A percentile compares a stretch with the other conserved stretches of the same genome.
Conservation (phyloP, 208 protist species). For the Vickermania spadyakhi region DNA sequence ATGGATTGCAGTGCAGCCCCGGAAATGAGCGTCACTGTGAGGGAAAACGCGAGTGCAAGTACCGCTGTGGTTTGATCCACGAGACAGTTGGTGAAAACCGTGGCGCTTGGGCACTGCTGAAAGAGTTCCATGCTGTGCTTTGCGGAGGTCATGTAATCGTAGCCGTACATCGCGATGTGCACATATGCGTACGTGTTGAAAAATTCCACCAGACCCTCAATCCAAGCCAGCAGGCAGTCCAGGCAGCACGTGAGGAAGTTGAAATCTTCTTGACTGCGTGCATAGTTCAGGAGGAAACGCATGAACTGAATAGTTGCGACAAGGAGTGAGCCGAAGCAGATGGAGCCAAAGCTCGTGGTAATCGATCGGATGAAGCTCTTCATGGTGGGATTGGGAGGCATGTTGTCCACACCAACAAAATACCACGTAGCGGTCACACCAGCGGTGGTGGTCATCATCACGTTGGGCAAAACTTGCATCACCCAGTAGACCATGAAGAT, state of each 20-base stretch:
- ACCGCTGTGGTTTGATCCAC: constrained; percentile 24
- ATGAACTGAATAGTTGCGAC: constrained; percentile 60
- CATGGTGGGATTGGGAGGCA: constrained; percentile 43
- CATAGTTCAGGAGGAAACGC: constrained; percentile 25
- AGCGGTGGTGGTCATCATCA: constrained; percentile 62
- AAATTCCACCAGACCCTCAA: constrained; percentile 60
- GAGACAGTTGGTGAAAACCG: constrained; percentile 76
- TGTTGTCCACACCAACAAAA: constrained; percentile 51
- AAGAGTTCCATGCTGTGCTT: constrained; percentile 57
- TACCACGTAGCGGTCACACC: constrained; percentile 84
- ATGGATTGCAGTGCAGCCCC: constrained; percentile 12
- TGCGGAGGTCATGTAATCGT: constrained; percentile 66
- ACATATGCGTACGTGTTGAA: constrained; percentile 90
- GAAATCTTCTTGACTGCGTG: constrained; percentile 5
- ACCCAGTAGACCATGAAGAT: constrained; percentile 60
- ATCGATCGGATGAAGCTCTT: constrained; percentile 51
- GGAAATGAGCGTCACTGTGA: constrained; percentile 15
- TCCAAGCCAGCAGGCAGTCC: constrained; percentile 33
- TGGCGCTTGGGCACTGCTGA: constrained; percentile 53
- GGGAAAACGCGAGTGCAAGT: constrained; percentile 18
- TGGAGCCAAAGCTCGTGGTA: constrained; percentile 77
- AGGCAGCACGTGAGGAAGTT: constrained; percentile 45
- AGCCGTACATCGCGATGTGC: constrained; percentile 86
- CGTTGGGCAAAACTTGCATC: constrained; percentile 36
- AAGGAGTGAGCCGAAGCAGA: constrained; percentile 83